Percentiles rank a stretch among this genome's conserved stretches.
Evolutionary conservation across 495 filamentous ascomycete species (phyloP).

Genomic region (Penicilliopsis zonata): DNA sequence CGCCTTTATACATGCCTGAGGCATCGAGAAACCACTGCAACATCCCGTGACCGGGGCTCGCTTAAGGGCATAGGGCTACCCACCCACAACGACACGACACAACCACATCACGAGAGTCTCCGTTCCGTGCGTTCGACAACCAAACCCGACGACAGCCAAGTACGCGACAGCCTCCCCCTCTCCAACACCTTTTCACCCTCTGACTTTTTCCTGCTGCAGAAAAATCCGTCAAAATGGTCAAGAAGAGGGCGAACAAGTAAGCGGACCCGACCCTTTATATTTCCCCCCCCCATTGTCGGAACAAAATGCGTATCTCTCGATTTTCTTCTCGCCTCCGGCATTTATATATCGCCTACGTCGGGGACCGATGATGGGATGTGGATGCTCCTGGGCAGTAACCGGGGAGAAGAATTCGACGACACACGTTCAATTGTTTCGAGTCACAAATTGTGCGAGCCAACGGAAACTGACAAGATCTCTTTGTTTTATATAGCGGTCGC

Average conservation of each 20-base stretch:
- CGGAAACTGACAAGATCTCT: conserved; percentile 14
- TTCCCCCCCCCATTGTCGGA: too few species aligned
- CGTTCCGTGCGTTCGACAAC: conserved; percentile 22
- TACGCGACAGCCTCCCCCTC: conserved; percentile 23
- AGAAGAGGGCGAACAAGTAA: conserved; percentile 99
- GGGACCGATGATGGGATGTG: too few species aligned
- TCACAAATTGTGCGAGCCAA: conserved; percentile 3
- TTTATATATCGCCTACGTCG: too few species aligned
- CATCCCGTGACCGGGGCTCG: conserved; percentile 22
- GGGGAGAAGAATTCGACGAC: too few species aligned
- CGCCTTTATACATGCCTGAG: conserved; percentile 4
- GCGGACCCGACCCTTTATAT: too few species aligned
- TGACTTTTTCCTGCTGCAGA: conserved; percentile 18
- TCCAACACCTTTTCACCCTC: conserved; percentile 12
- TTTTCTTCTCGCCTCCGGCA: too few species aligned
- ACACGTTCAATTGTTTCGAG: too few species aligned
- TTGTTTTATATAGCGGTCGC: conserved; percentile 55
- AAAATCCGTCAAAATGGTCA: conserved; percentile 87
- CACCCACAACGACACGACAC: conserved; percentile 25
- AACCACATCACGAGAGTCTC: conserved; percentile 23
- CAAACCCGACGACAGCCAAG: conserved; percentile 36
- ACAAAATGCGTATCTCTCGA: too few species aligned
- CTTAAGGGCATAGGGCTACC: conserved; percentile 36
- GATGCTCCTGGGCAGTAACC: too few species aligned
- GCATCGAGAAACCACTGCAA: conserved; percentile 1